Conservation (phyloP, 2,329 filamentous ascomycete genomes). For the Pyricularia pennisetigena region DNA sequence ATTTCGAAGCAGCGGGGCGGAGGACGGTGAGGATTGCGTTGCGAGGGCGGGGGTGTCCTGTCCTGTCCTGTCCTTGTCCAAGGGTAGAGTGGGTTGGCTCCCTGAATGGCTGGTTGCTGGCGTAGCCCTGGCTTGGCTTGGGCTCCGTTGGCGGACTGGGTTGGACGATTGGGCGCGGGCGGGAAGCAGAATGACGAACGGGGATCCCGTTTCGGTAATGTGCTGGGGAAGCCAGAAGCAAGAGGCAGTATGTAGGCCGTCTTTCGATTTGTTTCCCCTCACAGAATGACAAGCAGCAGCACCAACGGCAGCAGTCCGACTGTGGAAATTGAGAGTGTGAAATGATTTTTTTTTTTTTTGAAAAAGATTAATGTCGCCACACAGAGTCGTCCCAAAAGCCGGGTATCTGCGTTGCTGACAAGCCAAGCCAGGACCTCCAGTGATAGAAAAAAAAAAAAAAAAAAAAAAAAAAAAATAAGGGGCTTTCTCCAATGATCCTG, state of each 20-base stretch:
- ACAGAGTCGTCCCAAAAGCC: background rate
- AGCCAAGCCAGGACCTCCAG: background rate
- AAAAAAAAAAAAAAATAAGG: background rate
- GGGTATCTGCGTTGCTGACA: background rate
- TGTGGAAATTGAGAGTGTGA: background rate
- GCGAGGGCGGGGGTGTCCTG: background rate
- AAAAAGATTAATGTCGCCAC: background rate
- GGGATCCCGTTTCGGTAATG: background rate
- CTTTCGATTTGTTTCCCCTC: background rate
- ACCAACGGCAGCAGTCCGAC: background rate
- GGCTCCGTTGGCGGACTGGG: background rate
- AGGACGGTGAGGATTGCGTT: conserved; percentile 2
- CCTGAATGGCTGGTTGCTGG: background rate
- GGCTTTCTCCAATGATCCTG: background rate
- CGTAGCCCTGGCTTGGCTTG: background rate
- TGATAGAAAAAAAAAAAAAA: background rate
- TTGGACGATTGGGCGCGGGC: background rate
- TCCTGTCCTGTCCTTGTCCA: background rate
- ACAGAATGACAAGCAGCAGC: background rate
- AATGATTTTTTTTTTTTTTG: too few species aligned
- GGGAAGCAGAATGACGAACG: background rate
- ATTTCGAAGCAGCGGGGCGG: background rate
- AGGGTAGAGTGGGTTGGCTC: conserved; percentile 1
- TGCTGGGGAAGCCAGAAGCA: background rate
- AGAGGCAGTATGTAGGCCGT: background rate